Evolutionary conservation across 148 eudicot genomes (phyloP).

Genomic region (Hydrangea macrophylla): DNA sequence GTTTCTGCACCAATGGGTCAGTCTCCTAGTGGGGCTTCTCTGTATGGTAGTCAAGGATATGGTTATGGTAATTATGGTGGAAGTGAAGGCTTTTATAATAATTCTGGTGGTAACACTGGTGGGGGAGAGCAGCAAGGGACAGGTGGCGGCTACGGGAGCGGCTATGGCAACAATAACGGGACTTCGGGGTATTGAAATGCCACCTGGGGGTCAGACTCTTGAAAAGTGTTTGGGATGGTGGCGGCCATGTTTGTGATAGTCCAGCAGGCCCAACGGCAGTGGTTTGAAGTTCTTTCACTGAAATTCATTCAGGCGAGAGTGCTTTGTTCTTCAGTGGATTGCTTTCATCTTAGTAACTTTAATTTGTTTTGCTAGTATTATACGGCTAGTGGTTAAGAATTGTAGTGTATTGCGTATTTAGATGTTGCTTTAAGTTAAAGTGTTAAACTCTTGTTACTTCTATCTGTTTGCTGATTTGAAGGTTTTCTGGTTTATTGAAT

Average conservation of each 20-base stretch:
- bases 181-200: constrained; percentile 13
- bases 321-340: neutral
- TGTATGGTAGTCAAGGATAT: constrained; percentile 8
- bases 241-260: no score
- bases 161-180: constrained; percentile 8
- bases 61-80: constrained; percentile 12
- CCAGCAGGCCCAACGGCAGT: no score
- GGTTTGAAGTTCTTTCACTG: no score
- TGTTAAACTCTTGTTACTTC: no score
- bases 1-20: no score
- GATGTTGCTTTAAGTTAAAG: no score
- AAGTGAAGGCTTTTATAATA: constrained; percentile 9
- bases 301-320: no score
- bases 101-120: constrained; percentile 13
- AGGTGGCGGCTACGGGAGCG: no score
- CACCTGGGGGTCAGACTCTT: no score
- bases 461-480: constrained; percentile 2
- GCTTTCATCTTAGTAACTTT: neutral
- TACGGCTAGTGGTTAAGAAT: neutral
- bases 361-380: constrained; percentile 5
- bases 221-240: no score
- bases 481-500: neutral
- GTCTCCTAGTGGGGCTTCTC: no score
- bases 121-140: no score
- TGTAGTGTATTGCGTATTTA: neutral